A percentile compares a stretch with the other conserved stretches of the same genome.
Evolutionary conservation across 352 stramenopile species (phyloP).

Genomic region (Phytophthora podocarpi): DNA sequence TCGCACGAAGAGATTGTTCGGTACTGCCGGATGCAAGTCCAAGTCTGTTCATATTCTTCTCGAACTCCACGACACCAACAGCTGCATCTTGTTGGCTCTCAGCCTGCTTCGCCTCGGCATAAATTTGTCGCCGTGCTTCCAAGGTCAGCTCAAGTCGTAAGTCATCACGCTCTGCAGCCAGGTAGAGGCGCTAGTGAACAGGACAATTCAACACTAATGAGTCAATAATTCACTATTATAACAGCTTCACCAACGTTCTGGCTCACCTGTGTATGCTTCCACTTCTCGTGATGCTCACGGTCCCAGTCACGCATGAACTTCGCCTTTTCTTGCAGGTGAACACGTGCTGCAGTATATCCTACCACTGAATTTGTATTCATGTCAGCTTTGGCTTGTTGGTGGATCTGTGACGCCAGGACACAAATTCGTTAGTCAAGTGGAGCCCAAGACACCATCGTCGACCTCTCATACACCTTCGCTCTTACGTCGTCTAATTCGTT

Average conservation of each 20-base stretch:
- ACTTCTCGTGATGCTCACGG: slow-evolving; percentile 52
- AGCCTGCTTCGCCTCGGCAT: slow-evolving; percentile 27
- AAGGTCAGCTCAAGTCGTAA: slow-evolving; percentile 67
- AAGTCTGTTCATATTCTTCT: slow-evolving; percentile 69
- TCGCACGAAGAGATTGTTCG: slow-evolving; percentile 41
- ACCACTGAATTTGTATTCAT: slow-evolving; percentile 26
- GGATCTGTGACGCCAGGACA: slow-evolving; percentile 33
- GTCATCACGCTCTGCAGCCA: slow-evolving; percentile 52
- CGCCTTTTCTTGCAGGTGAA: slow-evolving; percentile 63
- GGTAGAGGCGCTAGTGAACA: slow-evolving; percentile 29
- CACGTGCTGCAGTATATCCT: slow-evolving; percentile 36
- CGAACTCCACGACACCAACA: slow-evolving; percentile 58
- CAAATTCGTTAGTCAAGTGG: not conserved
- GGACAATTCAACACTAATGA: not conserved
- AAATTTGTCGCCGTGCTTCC: slow-evolving; percentile 47
- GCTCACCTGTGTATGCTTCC: slow-evolving; percentile 59
- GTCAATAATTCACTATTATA: not conserved
- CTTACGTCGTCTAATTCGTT: slow-evolving; percentile 51
- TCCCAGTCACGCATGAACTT: slow-evolving; percentile 73
- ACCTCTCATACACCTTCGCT: not conserved
- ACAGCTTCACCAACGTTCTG: too few relatives aligned
- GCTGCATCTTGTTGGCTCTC: slow-evolving; percentile 44
- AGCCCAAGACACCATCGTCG: not conserved
- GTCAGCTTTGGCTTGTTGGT: slow-evolving; percentile 31
- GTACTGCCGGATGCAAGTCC: slow-evolving; percentile 32